phyloP scores from a whole-genome alignment of 2,329 filamentous ascomycete genomes.

The Leptographium lundbergii region DNA sequence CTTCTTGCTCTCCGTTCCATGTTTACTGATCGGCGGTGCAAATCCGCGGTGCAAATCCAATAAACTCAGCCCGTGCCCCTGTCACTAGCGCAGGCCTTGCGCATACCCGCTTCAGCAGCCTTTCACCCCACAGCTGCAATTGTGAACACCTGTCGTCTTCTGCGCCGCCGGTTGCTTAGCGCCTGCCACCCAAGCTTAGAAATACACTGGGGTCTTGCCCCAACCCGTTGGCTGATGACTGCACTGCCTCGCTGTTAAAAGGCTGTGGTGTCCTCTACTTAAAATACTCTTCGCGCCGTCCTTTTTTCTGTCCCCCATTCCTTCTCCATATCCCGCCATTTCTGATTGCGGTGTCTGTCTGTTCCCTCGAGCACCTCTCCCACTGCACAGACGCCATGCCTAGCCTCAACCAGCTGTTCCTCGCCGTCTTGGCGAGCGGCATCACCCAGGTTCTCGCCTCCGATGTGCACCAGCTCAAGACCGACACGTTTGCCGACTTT shows the following conservation, averaged over 20 bases:
- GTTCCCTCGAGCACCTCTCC: too few relatives aligned
- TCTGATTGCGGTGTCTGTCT: background rate
- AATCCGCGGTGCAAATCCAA: too few relatives aligned
- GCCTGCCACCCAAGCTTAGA: constrained; percentile 3
- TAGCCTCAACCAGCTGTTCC: constrained; percentile 33
- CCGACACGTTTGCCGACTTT: constrained; percentile 78
- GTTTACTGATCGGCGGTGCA: too few relatives aligned
- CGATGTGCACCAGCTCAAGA: constrained; percentile 75
- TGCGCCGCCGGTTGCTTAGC: background rate
- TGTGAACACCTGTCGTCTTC: constrained; percentile 14
- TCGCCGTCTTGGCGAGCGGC: constrained; percentile 41
- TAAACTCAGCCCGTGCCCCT: background rate
- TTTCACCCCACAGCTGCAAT: background rate
- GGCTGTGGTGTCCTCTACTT: background rate
- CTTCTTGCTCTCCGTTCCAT: too few relatives aligned
- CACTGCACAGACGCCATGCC: constrained; percentile 26
- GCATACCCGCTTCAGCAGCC: constrained; percentile 9
- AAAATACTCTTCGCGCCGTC: background rate
- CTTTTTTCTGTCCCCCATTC: background rate
- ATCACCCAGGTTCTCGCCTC: constrained; percentile 51
- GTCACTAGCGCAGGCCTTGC: background rate
- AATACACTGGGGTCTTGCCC: background rate
- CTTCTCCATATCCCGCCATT: background rate
- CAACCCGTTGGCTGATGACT: background rate
- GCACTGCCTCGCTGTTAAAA: background rate